These are phyloP conservation scores for Solioccasus polychromus DNA, from an alignment of 768 basidiomycete genomes.

Conservation along the genomic window DNA sequence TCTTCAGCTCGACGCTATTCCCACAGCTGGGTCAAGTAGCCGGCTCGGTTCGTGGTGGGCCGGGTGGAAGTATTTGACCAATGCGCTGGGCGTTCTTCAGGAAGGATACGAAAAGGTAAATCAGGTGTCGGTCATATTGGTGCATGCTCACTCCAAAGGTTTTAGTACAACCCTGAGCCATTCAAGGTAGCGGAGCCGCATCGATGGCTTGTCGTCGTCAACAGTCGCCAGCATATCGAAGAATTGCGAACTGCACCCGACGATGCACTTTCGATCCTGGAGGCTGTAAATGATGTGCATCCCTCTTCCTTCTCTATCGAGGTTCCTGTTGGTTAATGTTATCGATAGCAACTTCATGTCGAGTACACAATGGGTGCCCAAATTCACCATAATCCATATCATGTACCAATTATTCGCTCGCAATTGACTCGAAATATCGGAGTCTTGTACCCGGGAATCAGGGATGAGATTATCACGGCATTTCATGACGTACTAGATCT, in stretches of 20 bases:
- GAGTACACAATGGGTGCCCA: slow-evolving; percentile 39
- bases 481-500: neutral
- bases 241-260: slow-evolving; percentile 42
- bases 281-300: slow-evolving; percentile 36
- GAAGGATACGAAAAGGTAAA: slow-evolving; percentile 34
- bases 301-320: neutral
- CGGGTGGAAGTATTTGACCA: slow-evolving; percentile 15
- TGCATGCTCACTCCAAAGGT: neutral
- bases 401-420: slow-evolving; percentile 27
- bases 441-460: neutral
- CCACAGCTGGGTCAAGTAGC: slow-evolving; percentile 27
- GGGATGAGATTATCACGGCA: neutral
- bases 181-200: slow-evolving; percentile 31
- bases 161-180: slow-evolving; percentile 25
- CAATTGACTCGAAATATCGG: slow-evolving; percentile 36
- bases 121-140: neutral
- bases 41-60: slow-evolving; percentile 29
- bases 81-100: slow-evolving; percentile 24
- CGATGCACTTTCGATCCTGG: slow-evolving; percentile 36
- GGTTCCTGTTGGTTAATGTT: no score
- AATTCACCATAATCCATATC: slow-evolving; percentile 31
- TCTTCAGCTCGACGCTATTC: slow-evolving; percentile 30
- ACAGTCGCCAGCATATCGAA: slow-evolving; percentile 31
- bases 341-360: slow-evolving; percentile 34
- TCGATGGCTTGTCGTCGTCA: slow-evolving; percentile 41